Conservation (phyloP, 768 basidiomycete genomes). For the Pleurotus ostreatus region DNA sequence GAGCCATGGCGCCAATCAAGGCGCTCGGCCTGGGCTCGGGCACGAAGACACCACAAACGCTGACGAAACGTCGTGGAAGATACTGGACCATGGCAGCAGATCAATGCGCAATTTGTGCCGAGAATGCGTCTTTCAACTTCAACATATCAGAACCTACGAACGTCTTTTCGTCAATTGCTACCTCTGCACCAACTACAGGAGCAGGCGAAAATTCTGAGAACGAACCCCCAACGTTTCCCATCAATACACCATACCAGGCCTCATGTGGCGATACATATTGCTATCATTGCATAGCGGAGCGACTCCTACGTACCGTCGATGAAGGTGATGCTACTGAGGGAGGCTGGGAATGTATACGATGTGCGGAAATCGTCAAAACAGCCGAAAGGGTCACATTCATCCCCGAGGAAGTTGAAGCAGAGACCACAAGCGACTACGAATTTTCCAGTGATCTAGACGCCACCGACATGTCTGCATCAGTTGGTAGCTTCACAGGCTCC, state of each 20-base stretch:
- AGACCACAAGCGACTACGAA: slow-evolving; percentile 52
- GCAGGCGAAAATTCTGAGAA: slow-evolving; percentile 24
- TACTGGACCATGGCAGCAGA: slow-evolving; percentile 65
- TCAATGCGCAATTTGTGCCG: slow-evolving; percentile 90
- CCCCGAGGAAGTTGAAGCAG: slow-evolving; percentile 34
- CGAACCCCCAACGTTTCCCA: slow-evolving; percentile 55
- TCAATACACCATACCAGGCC: slow-evolving; percentile 79
- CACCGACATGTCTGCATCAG: slow-evolving; percentile 55
- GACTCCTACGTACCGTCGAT: slow-evolving; percentile 69
- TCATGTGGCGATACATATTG: slow-evolving; percentile 88
- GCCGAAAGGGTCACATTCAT: slow-evolving; percentile 50
- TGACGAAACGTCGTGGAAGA: slow-evolving; percentile 43
- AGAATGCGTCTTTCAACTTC: slow-evolving; percentile 62
- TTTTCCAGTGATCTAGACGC: slow-evolving; percentile 50
- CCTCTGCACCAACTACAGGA: slow-evolving; percentile 15
- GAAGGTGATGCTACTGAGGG: slow-evolving; percentile 51
- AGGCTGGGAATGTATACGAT: slow-evolving; percentile 93
- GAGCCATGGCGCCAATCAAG: slow-evolving; percentile 25
- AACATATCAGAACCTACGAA: slow-evolving; percentile 51
- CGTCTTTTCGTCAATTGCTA: slow-evolving; percentile 38
- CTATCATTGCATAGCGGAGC: slow-evolving; percentile 88
- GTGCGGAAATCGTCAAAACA: slow-evolving; percentile 55
- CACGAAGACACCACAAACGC: slow-evolving; percentile 5
- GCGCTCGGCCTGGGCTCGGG: slow-evolving; percentile 1
- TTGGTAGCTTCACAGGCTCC: slow-evolving; percentile 48